A percentile compares a stretch with the other conserved stretches of the same genome.
Evolutionary conservation across 805 yeast species (phyloP).

Genomic region (Candida broadrunensis): DNA sequence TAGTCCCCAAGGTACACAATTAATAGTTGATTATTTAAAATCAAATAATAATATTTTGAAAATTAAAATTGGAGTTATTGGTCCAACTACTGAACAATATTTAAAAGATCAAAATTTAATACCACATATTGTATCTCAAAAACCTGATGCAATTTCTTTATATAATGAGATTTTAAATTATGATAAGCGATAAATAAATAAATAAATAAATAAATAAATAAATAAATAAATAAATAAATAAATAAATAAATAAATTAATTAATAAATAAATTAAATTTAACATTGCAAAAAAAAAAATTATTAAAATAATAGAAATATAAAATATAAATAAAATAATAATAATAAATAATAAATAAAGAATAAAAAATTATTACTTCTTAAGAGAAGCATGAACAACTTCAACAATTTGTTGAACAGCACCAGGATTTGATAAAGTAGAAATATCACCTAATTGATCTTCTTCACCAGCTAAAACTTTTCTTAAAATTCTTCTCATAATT

Average conservation of each 20-base stretch:
- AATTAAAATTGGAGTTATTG: slow-evolving; percentile 72
- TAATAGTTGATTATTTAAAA: slow-evolving; percentile 46
- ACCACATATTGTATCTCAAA: slow-evolving; percentile 63
- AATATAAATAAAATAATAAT: not conserved
- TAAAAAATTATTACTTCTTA: slow-evolving; percentile 9
- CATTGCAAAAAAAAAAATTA: not conserved
- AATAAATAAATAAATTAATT: not conserved
- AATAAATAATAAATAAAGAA: no score
- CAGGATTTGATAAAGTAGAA: slow-evolving; percentile 85
- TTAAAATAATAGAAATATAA: not conserved
- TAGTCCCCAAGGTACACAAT: slow-evolving; percentile 84
- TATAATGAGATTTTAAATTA: slow-evolving; percentile 29
- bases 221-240: slow-evolving; percentile 5
- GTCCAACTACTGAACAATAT: slow-evolving; percentile 83
- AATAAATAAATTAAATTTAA: not conserved
- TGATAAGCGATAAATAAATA: not conserved
- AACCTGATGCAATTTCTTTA: slow-evolving; percentile 69
- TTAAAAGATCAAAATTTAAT: slow-evolving; percentile 48
- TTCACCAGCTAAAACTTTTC: slow-evolving; percentile 90
- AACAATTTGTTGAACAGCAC: slow-evolving; percentile 74
- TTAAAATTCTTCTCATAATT: slow-evolving; percentile 95
- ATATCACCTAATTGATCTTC: slow-evolving; percentile 91
- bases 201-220: not conserved
- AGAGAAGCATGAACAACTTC: slow-evolving; percentile 44
- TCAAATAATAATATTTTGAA: slow-evolving; percentile 3